phyloP scores from a whole-genome alignment of 768 basidiomycete genomes.

The Lepiota venenata region DNA sequence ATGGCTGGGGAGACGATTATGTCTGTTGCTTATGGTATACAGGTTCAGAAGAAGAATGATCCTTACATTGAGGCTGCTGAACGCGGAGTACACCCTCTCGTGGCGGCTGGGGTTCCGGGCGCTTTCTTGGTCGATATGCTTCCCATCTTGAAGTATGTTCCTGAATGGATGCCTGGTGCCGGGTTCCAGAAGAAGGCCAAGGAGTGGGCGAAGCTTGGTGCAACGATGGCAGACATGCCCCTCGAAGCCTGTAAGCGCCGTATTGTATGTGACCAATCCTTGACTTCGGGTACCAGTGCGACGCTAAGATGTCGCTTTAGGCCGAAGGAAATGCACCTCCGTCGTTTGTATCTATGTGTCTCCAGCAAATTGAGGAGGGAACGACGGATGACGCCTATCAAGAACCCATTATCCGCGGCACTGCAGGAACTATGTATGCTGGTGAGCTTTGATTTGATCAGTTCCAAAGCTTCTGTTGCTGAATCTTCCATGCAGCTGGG shows the following conservation, averaged over 20 bases:
- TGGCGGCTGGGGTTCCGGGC: slow-evolving; percentile 22
- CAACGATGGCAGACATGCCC: slow-evolving; percentile 32
- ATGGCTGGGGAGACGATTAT: slow-evolving; percentile 27
- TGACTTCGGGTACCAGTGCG: background rate
- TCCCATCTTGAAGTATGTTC: slow-evolving; percentile 35
- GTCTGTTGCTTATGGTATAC: slow-evolving; percentile 33
- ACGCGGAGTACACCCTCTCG: slow-evolving; percentile 19
- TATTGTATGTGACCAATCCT: slow-evolving; percentile 4
- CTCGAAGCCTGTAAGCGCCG: slow-evolving; percentile 17
- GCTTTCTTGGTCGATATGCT: slow-evolving; percentile 28
- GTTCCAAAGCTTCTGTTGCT: background rate
- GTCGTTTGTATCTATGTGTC: slow-evolving; percentile 16
- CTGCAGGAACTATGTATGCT: slow-evolving; percentile 21
- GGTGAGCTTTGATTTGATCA: slow-evolving; percentile 8
- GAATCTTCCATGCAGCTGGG: slow-evolving; percentile 13
- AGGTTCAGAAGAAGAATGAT: slow-evolving; percentile 25
- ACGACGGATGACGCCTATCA: slow-evolving; percentile 12
- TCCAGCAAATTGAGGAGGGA: slow-evolving; percentile 12
- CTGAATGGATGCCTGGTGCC: slow-evolving; percentile 44
- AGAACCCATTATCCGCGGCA: slow-evolving; percentile 19
- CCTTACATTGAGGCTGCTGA: slow-evolving; percentile 26
- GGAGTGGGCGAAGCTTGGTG: slow-evolving; percentile 27
- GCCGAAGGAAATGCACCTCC: slow-evolving; percentile 13
- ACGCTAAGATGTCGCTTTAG: background rate
- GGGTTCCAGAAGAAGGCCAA: slow-evolving; percentile 39